Percentiles rank a stretch among this genome's conserved stretches.
These are phyloP conservation scores for Sporothrix protearum DNA, from an alignment of 2,329 filamentous ascomycete genomes.

Conservation along the genomic window DNA sequence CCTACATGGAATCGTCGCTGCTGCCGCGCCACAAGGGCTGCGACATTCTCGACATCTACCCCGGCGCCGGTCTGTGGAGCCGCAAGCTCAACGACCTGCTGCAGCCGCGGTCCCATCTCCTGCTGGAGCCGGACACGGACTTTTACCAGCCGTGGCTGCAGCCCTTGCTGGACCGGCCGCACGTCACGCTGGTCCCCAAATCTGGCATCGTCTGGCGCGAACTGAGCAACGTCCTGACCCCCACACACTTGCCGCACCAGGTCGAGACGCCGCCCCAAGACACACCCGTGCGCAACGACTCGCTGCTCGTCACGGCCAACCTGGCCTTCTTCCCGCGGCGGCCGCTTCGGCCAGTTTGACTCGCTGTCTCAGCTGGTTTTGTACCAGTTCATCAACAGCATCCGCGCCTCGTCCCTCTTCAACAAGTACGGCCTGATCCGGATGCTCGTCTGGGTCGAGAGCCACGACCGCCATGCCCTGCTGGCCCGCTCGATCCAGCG, in stretches of 20 bases:
- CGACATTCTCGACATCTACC: constrained; percentile 84
- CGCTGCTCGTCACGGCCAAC: constrained; percentile 70
- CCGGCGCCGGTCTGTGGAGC: constrained; percentile 76
- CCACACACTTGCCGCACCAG: constrained; percentile 55
- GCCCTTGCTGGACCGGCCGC: constrained; percentile 50
- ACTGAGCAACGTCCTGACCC: constrained; percentile 51
- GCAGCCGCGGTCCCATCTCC: constrained; percentile 74
- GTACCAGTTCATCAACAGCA: constrained; percentile 58
- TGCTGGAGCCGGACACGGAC: constrained; percentile 68
- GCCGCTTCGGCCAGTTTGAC: constrained; percentile 51
- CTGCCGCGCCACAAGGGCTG: constrained; percentile 64
- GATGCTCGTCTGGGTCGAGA: constrained; percentile 69
- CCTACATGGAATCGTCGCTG: constrained; percentile 66
- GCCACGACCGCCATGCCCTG: constrained; percentile 55
- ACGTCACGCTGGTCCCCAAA: constrained; percentile 51
- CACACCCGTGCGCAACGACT: constrained; percentile 59
- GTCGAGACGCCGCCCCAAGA: constrained; percentile 37
- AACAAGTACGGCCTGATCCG: constrained; percentile 76
- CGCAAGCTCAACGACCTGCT: constrained; percentile 68
- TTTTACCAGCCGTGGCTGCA: constrained; percentile 60
- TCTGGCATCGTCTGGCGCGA: constrained; percentile 60
- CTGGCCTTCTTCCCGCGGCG: constrained; percentile 54
- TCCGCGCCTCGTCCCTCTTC: constrained; percentile 58
- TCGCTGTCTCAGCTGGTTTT: constrained; percentile 57
- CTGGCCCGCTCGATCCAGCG: constrained; percentile 58